Percentiles rank a stretch among this genome's conserved stretches.
phyloP scores from a whole-genome alignment of 148 eudicot genomes.

The Silene uniflora region DNA sequence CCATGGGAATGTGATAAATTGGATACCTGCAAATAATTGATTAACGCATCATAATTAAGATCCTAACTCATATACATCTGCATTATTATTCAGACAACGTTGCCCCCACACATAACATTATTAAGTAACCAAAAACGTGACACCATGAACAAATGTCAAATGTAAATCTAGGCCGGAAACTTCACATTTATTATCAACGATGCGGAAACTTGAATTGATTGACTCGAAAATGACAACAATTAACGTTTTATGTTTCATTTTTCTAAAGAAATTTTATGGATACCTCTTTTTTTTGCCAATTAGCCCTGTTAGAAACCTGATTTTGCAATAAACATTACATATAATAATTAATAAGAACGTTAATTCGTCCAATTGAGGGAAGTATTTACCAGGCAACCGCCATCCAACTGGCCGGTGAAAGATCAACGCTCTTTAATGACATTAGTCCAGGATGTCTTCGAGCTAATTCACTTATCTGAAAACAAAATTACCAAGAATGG shows the following conservation, averaged over 20 bases:
- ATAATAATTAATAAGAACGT: too few species aligned
- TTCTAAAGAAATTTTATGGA: too few species aligned
- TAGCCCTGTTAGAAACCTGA: neutral
- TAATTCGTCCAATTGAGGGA: neutral
- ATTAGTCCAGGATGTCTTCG: constrained; percentile 66
- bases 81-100: neutral
- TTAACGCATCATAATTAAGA: neutral
- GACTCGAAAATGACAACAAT: too few species aligned
- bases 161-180: neutral
- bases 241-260: too few species aligned
- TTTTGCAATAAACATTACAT: neutral
- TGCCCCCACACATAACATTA: neutral
- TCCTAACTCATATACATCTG: neutral
- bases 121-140: neutral
- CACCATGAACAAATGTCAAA: neutral
- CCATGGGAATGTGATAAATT: constrained; percentile 92
- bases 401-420: constrained; percentile 96
- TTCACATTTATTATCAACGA: neutral
- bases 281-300: too few species aligned
- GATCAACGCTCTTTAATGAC: constrained; percentile 83
- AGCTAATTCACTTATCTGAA: constrained; percentile 63
- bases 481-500: constrained; percentile 1
- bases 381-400: constrained; percentile 71
- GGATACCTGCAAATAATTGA: constrained; percentile 68
- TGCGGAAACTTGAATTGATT: neutral